phyloP scores from a whole-genome alignment of 2,329 filamentous ascomycete species.

The Aspergillus novoparasiticus region DNA sequence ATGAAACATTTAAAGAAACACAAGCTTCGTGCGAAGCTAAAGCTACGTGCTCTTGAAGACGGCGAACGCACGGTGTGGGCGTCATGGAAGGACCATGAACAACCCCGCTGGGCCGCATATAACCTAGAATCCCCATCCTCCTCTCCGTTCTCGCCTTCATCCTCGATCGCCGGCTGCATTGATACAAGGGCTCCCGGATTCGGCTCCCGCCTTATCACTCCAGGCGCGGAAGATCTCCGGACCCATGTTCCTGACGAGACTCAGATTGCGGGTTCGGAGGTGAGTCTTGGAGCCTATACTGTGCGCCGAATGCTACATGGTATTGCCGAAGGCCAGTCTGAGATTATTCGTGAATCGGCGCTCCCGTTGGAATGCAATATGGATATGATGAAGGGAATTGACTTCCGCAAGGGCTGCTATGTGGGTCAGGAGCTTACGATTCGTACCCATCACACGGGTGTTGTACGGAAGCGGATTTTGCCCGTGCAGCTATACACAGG shows the following conservation, averaged over 20 bases:
- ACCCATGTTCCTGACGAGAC: constrained; percentile 34
- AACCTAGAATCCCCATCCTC: constrained; percentile 38
- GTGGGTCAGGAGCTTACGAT: constrained; percentile 96
- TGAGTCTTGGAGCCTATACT: constrained; percentile 65
- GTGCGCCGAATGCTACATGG: constrained; percentile 78
- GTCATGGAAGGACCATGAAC: constrained; percentile 64
- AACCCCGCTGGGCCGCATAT: constrained; percentile 42
- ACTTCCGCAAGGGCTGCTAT: constrained; percentile 96
- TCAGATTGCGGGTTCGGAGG: constrained; percentile 49
- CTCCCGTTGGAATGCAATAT: constrained; percentile 89
- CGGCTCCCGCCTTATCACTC: constrained; percentile 42
- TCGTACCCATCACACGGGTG: constrained; percentile 88
- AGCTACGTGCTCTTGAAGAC: constrained; percentile 65
- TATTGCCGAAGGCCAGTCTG: constrained; percentile 79
- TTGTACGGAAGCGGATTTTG: constrained; percentile 86
- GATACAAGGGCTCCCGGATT: constrained; percentile 45
- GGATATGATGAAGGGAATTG: constrained; percentile 80
- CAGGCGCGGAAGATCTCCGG: constrained; percentile 37
- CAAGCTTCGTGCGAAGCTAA: constrained; percentile 80
- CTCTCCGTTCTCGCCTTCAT: constrained; percentile 32
- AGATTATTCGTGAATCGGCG: constrained; percentile 71
- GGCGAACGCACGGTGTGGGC: constrained; percentile 72
- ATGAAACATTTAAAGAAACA: constrained; percentile 78
- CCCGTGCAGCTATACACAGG: constrained; percentile 72
- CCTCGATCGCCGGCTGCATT: constrained; percentile 36